phyloP scores from a whole-genome alignment of 116 monocot genomes.

The Trichopus zeylanicus region DNA sequence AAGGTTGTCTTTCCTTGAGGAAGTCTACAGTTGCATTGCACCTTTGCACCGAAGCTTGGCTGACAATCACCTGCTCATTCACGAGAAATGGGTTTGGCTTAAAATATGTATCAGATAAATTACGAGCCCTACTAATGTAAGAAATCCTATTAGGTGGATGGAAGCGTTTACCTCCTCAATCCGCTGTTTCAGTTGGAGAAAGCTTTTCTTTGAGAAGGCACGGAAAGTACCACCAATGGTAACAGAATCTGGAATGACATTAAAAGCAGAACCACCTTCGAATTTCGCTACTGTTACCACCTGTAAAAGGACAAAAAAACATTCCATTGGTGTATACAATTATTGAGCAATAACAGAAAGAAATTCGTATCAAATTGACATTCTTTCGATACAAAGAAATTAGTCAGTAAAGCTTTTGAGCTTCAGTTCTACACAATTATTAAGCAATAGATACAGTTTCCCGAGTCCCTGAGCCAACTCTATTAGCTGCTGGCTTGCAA shows the following conservation, averaged over 20 bases:
- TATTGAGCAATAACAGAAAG: too few relatives aligned
- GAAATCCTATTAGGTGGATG: neutral
- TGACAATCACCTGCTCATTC: conserved; percentile 54
- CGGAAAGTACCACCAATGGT: conserved; percentile 91
- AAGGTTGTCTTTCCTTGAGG: conserved; percentile 20
- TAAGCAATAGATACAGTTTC: too few relatives aligned
- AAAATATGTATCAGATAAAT: too few relatives aligned
- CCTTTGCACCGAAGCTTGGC: conserved; percentile 85
- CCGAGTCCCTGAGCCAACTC: too few relatives aligned
- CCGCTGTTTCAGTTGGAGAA: conserved; percentile 51
- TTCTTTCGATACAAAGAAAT: too few relatives aligned
- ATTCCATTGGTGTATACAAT: neutral
- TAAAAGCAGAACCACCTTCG: conserved; percentile 79
- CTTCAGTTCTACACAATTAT: too few relatives aligned
- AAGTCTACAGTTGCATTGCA: conserved; percentile 82
- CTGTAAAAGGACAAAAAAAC: conserved; percentile 21
- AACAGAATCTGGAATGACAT: conserved; percentile 90
- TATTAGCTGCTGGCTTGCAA: too few relatives aligned
- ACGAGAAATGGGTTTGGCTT: neutral
- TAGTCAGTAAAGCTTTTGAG: too few relatives aligned
- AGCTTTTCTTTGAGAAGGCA: conserved; percentile 68
- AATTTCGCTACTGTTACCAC: conserved; percentile 90
- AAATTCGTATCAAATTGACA: too few relatives aligned
- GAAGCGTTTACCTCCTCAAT: conserved; percentile 87
- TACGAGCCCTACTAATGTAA: too few relatives aligned